A percentile compares a stretch with the other conserved stretches of the same genome.
Evolutionary conservation across 1,284 basidiomycete species (phyloP).

Genomic region (Trametes sp.): DNA sequence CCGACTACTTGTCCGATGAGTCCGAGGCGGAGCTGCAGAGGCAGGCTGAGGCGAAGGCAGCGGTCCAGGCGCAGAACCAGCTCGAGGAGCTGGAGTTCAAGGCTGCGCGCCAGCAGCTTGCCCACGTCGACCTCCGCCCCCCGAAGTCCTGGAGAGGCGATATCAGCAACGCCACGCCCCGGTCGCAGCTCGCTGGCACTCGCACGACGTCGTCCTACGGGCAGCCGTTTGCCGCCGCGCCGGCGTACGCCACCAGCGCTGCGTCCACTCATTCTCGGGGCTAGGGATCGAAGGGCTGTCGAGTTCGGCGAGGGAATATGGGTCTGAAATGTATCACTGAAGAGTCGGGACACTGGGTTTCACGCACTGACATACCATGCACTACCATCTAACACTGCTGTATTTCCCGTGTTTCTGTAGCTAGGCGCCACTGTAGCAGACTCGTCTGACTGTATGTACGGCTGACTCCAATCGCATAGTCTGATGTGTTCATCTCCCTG

Average conservation of each 20-base stretch:
- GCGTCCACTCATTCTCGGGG: slow-evolving; percentile 32
- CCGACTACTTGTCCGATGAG: slow-evolving; percentile 85
- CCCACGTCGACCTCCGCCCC: slow-evolving; percentile 72
- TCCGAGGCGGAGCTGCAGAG: slow-evolving; percentile 83
- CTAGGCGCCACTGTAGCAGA: slow-evolving; percentile 33
- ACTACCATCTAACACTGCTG: slow-evolving; percentile 25
- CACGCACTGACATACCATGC: slow-evolving; percentile 28
- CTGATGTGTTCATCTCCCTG: slow-evolving; percentile 24
- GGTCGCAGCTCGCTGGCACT: slow-evolving; percentile 34
- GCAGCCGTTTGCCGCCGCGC: slow-evolving; percentile 25
- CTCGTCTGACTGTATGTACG: slow-evolving; percentile 29
- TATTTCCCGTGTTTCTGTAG: slow-evolving; percentile 29
- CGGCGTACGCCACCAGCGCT: slow-evolving; percentile 28
- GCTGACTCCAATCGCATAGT: slow-evolving; percentile 27
- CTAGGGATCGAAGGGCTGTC: slow-evolving; percentile 4
- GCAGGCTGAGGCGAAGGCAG: slow-evolving; percentile 79
- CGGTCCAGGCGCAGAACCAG: slow-evolving; percentile 76
- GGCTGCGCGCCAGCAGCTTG: slow-evolving; percentile 77
- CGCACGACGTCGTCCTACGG: slow-evolving; percentile 29
- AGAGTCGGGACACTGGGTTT: slow-evolving; percentile 22
- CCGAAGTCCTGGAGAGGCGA: slow-evolving; percentile 71
- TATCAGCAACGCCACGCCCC: slow-evolving; percentile 38
- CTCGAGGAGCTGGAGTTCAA: slow-evolving; percentile 82
- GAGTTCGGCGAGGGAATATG: slow-evolving; percentile 1
- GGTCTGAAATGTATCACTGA: slow-evolving; percentile 12